Base-by-base conservation (phyloP, 2,329 filamentous ascomycete species). In the Microdochium trichocladiopsis region DNA sequence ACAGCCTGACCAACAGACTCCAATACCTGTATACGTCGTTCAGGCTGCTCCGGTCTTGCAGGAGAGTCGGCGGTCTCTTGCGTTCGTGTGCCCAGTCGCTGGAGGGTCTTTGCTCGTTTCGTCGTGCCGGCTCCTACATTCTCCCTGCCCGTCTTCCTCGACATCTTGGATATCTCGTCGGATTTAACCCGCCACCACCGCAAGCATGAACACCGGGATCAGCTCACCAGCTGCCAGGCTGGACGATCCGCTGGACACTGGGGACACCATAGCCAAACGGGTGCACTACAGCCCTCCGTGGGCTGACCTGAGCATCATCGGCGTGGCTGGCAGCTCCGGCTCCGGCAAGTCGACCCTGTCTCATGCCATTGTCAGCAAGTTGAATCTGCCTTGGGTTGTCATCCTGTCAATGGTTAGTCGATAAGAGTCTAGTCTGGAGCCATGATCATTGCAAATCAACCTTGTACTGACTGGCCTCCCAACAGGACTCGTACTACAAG, bases 371-470 rank as follows among this genome's bases (percentile, higher is more conserved):
- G 89, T 97, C 58, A 86, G 82, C 62, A 86, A 88, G 63, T 75
- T 99, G 61, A 96, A 94, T 70, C 74, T 99, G 57, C 94, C 94
- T 52, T 99, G 94, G 93, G 94, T 99, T 56, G 92, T 96, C 49
- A 96, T 99, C 70, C 72, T 99, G 61, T 95, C 92, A 43, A 97
- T 99, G 87, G 90, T 93, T 78, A 65, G 74, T 65, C 53, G 51
- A 18, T 24, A n/a, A n/a, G n/a, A n/a, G n/a, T n/a, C n/a, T n/a
- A n/a, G n/a, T n/a, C n/a, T n/a, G n/a, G n/a, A n/a, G n/a, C n/a
- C n/a, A n/a, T n/a, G n/a, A n/a, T n/a, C n/a, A n/a, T 37, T 48
- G 53, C 51, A 55, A 55, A 55, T 49, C 48, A 55, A 54, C 47
- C 52, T 51, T 31, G 33, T 23, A 52, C 56, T 50, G 43, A 33